Percentiles rank a stretch among this genome's conserved stretches.
Conservation (phyloP, 768 basidiomycete species). For the Termitomyces heimii region DNA sequence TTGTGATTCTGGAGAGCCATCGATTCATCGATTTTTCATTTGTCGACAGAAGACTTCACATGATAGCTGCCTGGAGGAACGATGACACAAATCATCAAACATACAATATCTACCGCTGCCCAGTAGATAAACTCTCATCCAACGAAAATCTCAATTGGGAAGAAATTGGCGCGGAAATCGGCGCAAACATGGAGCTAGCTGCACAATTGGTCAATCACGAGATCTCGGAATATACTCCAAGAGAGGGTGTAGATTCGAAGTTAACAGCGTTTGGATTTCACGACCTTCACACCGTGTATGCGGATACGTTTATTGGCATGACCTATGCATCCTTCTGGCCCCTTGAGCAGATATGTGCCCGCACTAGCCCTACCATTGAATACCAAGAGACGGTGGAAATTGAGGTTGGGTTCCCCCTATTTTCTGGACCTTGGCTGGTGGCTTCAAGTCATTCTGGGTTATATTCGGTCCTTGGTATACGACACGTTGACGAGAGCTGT, state of each 20-base stretch:
- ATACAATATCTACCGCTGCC: neutral
- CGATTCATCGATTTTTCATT: neutral
- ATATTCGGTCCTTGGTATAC: conserved; percentile 1
- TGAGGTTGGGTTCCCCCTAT: neutral
- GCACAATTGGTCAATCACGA: neutral
- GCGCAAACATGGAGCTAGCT: neutral
- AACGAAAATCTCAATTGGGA: neutral
- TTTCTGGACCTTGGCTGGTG: neutral
- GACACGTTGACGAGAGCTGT: neutral
- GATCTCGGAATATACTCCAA: neutral
- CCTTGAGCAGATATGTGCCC: neutral
- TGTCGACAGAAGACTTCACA: neutral
- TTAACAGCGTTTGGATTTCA: neutral
- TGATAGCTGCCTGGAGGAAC: neutral
- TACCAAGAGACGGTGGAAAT: neutral
- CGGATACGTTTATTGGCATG: neutral
- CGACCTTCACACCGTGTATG: neutral
- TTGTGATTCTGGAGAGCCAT: neutral
- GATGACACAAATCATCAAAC: neutral
- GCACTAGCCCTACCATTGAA: neutral
- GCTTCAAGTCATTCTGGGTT: conserved; percentile 4
- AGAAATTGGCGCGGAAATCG: neutral
- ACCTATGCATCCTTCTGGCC: neutral
- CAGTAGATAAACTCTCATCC: neutral
- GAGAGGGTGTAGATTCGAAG: neutral